Evolutionary conservation across 768 basidiomycete genomes (phyloP), one percentile per base, ranked within the genome.

Genomic region (Leucocoprinus birnbaumii): DNA sequence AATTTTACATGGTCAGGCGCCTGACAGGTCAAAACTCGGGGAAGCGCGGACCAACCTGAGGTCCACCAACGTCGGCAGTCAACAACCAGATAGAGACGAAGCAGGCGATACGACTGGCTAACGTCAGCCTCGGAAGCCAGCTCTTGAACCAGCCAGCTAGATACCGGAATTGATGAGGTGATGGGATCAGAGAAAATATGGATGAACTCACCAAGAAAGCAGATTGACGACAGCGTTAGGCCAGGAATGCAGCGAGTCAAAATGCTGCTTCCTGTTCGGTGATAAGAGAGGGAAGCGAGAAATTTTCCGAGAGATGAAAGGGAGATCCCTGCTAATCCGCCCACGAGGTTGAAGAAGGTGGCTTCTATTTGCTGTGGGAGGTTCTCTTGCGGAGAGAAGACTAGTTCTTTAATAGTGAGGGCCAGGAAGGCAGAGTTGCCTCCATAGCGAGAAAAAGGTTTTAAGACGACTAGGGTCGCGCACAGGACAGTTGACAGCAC

Each of bases 21-120:
- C n/a, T n/a, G 11, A 11, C 11, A 11, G 31, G 31, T 31, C 31
- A 31, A 31, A 31, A 11, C 31, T 31, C 31, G 11, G 31, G 31
- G 31, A 37, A n/a, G 14, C 10, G 7, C 19, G 27, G 22, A 62
- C 71, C 48, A 60, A 77, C 76, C 16, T 65, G 62, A 3, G 59
- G 53, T 7, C 60, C 41, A 16, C 73, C 74, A 27, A 68, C 60
- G 47, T 76, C 61, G 9, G 59, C 63, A 3, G 78, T 78, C 19
- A 80, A 62, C 18, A 77, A 59, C 74, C 75, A 80, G 22, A 78
- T 69, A 1, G 75, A 73, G n/a, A 77, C 63, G 54, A 80, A 79
- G 56, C 74, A 76, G 9, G 73, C 71, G 46, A 80, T 77, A 18
- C 77, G 77, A 43, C 69, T 70, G 3, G 78, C 69, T 10, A 76